Base-by-base conservation (phyloP, 495 filamentous ascomycete genomes). In the Penicillium salamii region DNA sequence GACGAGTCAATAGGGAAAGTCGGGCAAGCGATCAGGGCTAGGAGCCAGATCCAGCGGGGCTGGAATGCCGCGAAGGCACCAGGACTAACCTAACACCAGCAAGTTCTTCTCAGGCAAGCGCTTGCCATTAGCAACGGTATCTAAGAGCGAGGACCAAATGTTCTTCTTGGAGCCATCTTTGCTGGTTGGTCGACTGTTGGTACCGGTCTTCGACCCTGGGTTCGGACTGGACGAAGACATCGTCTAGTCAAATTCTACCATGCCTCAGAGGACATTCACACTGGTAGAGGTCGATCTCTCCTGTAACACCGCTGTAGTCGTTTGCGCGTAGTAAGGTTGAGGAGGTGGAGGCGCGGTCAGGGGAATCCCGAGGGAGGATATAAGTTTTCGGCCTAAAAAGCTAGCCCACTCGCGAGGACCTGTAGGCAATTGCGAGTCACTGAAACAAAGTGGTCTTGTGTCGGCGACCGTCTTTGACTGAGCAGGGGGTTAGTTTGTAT, bases 81-180 rank as follows among this genome's bases (percentile, higher is more conserved):
- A 14, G 12, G 7, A 34, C 77, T 46, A 69, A 90, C 89, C 91
- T 59, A 97, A 74, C 20, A 96, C 82, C 24, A 97, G 62, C 34
- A 97, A 71, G 54, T 89, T 93, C 78, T 97, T 97, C 70, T 97
- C 90, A 31, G 91, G 90, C 50, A 97, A 70, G 52, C 86, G 82
- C 75, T 93, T 95, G 42, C 89, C 90, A 71, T 86, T 93, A 53
- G 91, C 89, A 54, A 92, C 91, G 48, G 80, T 80, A 68, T 95
- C 89, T 58, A 97, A 79, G 86, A 97, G 88, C 40, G 89, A 89
- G 45, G 83, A 91, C 92, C 92, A 97, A 69, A 97, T 88, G 60
- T 95, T 89, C 69, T 88, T 89, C 72, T 90, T 90, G 39, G 78
- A 76, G 52, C 85, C 84, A 71, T 88, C 89, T 71, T 86, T 75